Percentiles rank a stretch among this genome's conserved stretches.
Conservation (phyloP, 345 rosid species). For the Populus ilicifolia region DNA sequence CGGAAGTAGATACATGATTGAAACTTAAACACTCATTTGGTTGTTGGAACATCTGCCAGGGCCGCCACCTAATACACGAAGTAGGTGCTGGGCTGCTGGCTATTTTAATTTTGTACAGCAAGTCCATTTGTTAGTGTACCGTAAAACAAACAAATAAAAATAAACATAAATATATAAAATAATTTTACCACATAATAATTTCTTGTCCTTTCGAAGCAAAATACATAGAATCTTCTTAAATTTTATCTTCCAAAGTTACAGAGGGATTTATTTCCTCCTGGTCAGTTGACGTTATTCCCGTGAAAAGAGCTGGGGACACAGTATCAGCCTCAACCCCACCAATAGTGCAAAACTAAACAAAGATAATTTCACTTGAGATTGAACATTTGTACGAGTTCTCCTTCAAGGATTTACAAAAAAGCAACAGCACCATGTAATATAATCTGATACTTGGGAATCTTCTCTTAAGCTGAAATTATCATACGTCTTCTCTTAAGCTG, state of each 20-base stretch:
- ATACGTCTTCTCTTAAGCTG: background rate
- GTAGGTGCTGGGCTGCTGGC: conserved; percentile 26
- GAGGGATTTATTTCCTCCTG: background rate
- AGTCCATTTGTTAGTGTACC: background rate
- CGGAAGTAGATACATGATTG: background rate
- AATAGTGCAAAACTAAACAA: background rate
- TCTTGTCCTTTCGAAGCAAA: too few relatives aligned
- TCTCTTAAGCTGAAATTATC: background rate
- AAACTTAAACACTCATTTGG: conserved; percentile 1
- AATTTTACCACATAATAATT: too few relatives aligned
- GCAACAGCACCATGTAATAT: background rate
- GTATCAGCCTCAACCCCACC: background rate
- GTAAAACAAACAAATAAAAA: too few relatives aligned
- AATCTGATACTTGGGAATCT: background rate
- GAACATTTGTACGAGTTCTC: background rate
- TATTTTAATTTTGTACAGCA: background rate
- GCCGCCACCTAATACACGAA: conserved; percentile 25
- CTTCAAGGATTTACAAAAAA: background rate
- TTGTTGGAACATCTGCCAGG: conserved; percentile 12
- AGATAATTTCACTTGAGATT: background rate
- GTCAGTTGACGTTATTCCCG: background rate
- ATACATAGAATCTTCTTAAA: too few relatives aligned
- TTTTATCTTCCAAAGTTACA: too few relatives aligned
- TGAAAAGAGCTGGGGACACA: background rate
- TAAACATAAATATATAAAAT: too few relatives aligned